Base-by-base conservation (phyloP, 768 basidiomycete genomes). In the Suillus tomentosus region DNA sequence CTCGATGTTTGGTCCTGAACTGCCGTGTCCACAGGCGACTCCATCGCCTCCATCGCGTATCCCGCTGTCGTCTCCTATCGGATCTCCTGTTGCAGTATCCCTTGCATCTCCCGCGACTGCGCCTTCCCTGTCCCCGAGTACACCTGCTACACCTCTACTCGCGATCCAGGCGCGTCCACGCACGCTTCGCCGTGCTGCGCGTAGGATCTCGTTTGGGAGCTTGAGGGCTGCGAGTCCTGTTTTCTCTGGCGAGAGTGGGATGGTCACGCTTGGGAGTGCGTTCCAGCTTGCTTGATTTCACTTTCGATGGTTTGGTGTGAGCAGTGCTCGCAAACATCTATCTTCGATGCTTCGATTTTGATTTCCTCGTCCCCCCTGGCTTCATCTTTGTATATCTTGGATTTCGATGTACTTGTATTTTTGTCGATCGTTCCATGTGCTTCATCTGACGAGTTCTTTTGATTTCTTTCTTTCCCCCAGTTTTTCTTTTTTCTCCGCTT, bases 181-280 rank as follows among this genome's bases (percentile, higher is more conserved):
- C 61, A 73, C 71, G 61, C 70, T 72, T 69, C 73, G 68, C 37
- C 75, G 72, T 53, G 69, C 81, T 34, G 86, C 80, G 40, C 79
- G 85, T 67, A 78, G 86, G 62, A 92, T 92, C 54, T 89, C 88
- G 2, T 92, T 92, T 70, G 85, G 87, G 17, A 86, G 80, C 51
- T 67, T 85, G 40, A 79, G 11, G 74, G 78, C 17, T 69, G 73
- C 37, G 78, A 81, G 34, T 81, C 80, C 64, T 71, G 77, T 22
- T 76, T 61, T 53, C n/a, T 51, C 31, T 66, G 77, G 67, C 6
- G 74, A 73, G 8, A 75, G 78, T 60, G 75, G 75, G 63, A 74
- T 78, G 34, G 65, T 73, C 53, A 78, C 78, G 62, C 74, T 93
- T 58, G 91, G 84, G 36, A 92, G 90, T 70, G 91, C 91, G 34